Conservation (phyloP, 768 basidiomycete genomes). For the Suillus decipiens region DNA sequence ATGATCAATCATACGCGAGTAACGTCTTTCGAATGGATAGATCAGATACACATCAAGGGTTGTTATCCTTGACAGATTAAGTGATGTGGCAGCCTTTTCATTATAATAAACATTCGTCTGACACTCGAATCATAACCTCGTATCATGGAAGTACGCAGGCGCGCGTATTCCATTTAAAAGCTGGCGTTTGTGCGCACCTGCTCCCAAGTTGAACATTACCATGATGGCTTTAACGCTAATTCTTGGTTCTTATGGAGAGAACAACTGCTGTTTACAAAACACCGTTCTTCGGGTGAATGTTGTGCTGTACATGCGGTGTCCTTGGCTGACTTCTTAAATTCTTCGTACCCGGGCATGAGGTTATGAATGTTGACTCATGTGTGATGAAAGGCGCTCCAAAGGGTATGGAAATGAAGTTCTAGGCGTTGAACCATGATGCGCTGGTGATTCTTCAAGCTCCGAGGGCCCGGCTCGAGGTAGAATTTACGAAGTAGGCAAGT, state of each 20-base stretch:
- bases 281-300: neutral
- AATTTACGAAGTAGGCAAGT: neutral
- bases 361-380: neutral
- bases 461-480: neutral
- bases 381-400: neutral
- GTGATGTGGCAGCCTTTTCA: neutral
- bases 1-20: neutral
- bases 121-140: neutral
- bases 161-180: neutral
- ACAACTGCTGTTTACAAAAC: neutral
- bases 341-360: neutral
- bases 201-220: neutral
- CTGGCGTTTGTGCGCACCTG: conserved; percentile 1
- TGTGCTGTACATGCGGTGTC: neutral
- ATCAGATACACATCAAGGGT: neutral
- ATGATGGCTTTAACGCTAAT: neutral
- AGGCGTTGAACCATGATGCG: neutral
- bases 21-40: neutral
- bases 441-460: neutral
- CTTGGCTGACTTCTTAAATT: neutral
- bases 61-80: neutral
- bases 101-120: neutral
- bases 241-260: neutral
- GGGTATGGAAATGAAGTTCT: neutral
- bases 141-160: neutral